Evolutionary conservation across 768 basidiomycete genomes (phyloP).

Genomic region (Clavaria fumosa): DNA sequence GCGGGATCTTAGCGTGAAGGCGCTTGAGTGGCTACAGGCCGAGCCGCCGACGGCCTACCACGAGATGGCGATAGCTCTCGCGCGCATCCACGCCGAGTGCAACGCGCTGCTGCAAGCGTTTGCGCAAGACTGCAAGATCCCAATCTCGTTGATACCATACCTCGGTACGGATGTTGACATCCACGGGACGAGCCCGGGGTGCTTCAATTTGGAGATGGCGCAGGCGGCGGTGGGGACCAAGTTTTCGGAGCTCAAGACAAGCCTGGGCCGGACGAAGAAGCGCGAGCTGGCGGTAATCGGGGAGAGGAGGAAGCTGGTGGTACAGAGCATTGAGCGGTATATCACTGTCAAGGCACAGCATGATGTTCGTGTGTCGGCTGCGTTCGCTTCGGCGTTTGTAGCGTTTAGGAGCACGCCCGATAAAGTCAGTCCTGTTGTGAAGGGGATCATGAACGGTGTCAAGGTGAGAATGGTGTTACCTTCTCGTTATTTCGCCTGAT

Average conservation of each 20-base stretch:
- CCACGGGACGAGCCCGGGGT: conserved; percentile 40
- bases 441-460: conserved; percentile 94
- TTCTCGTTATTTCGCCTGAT: neutral
- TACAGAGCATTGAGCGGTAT: conserved; percentile 63
- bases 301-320: conserved; percentile 59
- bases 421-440: conserved; percentile 92
- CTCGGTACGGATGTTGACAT: conserved; percentile 70
- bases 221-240: conserved; percentile 51
- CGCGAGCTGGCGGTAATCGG: conserved; percentile 53
- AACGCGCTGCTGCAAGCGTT: conserved; percentile 71
- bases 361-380: conserved; percentile 76
- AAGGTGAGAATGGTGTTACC: conserved; percentile 42
- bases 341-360: conserved; percentile 69
- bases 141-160: conserved; percentile 60
- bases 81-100: conserved; percentile 69
- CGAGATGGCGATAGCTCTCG: conserved; percentile 76
- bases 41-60: conserved; percentile 68
- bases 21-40: conserved; percentile 59
- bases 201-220: conserved; percentile 72
- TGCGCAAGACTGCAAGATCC: conserved; percentile 73
- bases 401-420: conserved; percentile 76
- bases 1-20: conserved; percentile 49
- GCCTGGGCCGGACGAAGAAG: conserved; percentile 65
- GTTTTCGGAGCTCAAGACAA: conserved; percentile 62
- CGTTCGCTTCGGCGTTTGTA: conserved; percentile 84